Evolutionary conservation across 345 rosid species (phyloP).

Genomic region (Noccaea bulbosa): DNA sequence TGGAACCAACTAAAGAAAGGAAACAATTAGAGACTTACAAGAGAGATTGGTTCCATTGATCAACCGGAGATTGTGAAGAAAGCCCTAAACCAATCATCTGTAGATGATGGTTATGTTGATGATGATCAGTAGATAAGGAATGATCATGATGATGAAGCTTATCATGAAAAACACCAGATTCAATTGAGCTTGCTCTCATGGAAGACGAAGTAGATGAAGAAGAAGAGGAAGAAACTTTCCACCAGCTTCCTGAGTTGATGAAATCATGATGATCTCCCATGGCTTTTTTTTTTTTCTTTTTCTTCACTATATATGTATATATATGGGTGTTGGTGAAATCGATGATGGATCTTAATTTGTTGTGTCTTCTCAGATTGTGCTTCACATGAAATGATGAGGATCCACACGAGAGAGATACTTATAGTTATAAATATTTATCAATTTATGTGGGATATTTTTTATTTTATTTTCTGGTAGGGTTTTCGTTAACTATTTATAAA

Average conservation of each 20-base stretch:
- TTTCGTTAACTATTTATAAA: constrained; percentile 40
- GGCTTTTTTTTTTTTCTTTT: neutral
- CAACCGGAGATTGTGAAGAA: constrained; percentile 64
- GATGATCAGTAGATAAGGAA: constrained; percentile 27
- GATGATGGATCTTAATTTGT: constrained; percentile 39
- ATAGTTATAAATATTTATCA: constrained; percentile 44
- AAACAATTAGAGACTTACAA: constrained; percentile 53
- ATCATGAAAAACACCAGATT: constrained; percentile 64
- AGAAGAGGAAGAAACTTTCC: constrained; percentile 44
- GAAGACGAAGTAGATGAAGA: constrained; percentile 62
- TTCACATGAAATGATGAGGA: constrained; percentile 46
- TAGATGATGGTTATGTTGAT: constrained; percentile 28
- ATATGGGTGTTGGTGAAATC: constrained; percentile 1
- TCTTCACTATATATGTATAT: neutral
- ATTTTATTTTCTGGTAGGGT: constrained; percentile 37
- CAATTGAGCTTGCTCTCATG: constrained; percentile 63
- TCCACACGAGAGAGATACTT: constrained; percentile 45
- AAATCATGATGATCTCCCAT: constrained; percentile 51
- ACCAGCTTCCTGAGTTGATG: constrained; percentile 47
- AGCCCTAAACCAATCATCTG: constrained; percentile 92
- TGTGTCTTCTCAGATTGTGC: constrained; percentile 40
- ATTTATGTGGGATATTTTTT: constrained; percentile 29
- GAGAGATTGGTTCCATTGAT: constrained; percentile 88
- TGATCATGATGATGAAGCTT: constrained; percentile 49
- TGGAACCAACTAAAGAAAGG: neutral